A percentile compares a stretch with the other conserved stretches of the same genome.
phyloP scores from a whole-genome alignment of 2,329 filamentous ascomycete genomes.

The Periconia macrospinosa region DNA sequence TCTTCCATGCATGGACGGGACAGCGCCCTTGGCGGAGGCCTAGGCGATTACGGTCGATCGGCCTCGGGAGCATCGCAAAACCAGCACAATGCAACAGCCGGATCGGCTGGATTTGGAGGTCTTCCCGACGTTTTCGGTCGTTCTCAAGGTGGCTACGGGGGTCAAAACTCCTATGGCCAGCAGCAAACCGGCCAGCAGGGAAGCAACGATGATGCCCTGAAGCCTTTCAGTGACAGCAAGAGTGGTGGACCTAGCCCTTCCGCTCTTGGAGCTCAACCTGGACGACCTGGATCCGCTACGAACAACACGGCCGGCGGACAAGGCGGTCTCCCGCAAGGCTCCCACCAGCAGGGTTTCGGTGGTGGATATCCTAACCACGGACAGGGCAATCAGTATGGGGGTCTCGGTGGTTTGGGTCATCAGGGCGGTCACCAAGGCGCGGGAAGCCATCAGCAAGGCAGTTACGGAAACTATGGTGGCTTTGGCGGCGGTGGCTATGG shows the following conservation, averaged over 20 bases:
- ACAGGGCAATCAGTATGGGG: slow-evolving; percentile 55
- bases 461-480: slow-evolving; percentile 47
- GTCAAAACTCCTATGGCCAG: slow-evolving; percentile 50
- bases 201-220: slow-evolving; percentile 56
- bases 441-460: slow-evolving; percentile 48
- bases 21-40: slow-evolving; percentile 50
- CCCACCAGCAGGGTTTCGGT: slow-evolving; percentile 60
- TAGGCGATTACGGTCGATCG: slow-evolving; percentile 63
- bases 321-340: slow-evolving; percentile 57
- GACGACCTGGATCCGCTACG: slow-evolving; percentile 64
- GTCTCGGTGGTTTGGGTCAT: slow-evolving; percentile 56
- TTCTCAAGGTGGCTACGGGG: slow-evolving; percentile 59
- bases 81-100: slow-evolving; percentile 53
- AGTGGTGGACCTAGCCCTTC: slow-evolving; percentile 61
- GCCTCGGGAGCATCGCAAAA: slow-evolving; percentile 61
- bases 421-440: slow-evolving; percentile 46
- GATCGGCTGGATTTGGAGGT: slow-evolving; percentile 53
- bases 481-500: slow-evolving; percentile 49
- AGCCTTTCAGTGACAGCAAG: slow-evolving; percentile 61
- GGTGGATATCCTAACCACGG: slow-evolving; percentile 57
- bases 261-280: slow-evolving; percentile 59
- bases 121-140: slow-evolving; percentile 64
- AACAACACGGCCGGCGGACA: slow-evolving; percentile 59
- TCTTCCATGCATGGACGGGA: slow-evolving; percentile 52
- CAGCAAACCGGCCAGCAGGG: slow-evolving; percentile 56